These are phyloP conservation scores for Nymphaea thermarum DNA, from an alignment of 164 flowering plant genomes.

Conservation along the genomic window DNA sequence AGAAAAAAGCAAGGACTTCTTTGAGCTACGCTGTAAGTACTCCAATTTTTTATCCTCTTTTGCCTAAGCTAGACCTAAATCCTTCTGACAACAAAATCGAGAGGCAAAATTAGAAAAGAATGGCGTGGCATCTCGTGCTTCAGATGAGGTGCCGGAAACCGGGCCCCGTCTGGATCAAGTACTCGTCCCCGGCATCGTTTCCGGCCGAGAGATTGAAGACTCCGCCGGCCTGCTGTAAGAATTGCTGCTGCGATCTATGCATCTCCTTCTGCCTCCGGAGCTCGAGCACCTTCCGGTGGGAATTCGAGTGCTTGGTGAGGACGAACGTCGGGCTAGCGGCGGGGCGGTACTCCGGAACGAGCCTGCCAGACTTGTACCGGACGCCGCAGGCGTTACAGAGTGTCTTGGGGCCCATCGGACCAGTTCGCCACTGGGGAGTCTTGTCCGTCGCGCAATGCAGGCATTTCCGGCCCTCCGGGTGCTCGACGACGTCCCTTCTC, in stretches of 20 bases:
- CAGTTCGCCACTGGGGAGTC: slow-evolving; percentile 97
- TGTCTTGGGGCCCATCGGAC: slow-evolving; percentile 93
- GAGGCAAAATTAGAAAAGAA: neutral
- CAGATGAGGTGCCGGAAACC: slow-evolving; percentile 45
- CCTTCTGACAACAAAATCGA: neutral
- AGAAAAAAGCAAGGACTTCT: neutral
- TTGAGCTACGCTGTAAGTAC: neutral
- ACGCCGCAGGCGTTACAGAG: slow-evolving; percentile 95
- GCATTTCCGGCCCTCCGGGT: slow-evolving; percentile 43
- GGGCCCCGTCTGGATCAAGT: slow-evolving; percentile 35
- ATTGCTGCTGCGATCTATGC: slow-evolving; percentile 28
- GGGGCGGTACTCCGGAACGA: slow-evolving; percentile 91
- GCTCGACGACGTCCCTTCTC: neutral
- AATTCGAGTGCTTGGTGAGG: slow-evolving; percentile 70
- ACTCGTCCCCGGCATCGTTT: slow-evolving; percentile 29
- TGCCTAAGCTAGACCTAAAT: neutral
- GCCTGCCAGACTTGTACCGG: slow-evolving; percentile 86
- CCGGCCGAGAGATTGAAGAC: neutral
- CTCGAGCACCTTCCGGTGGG: slow-evolving; percentile 88
- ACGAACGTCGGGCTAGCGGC: slow-evolving; percentile 86
- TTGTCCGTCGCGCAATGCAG: slow-evolving; percentile 78
- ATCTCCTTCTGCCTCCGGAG: slow-evolving; percentile 71
- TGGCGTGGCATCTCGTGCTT: neutral
- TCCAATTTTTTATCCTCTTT: neutral
- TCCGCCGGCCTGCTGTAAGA: slow-evolving; percentile 14